Base-by-base conservation (phyloP, 345 rosid species). In the Euphorbia peplus region DNA sequence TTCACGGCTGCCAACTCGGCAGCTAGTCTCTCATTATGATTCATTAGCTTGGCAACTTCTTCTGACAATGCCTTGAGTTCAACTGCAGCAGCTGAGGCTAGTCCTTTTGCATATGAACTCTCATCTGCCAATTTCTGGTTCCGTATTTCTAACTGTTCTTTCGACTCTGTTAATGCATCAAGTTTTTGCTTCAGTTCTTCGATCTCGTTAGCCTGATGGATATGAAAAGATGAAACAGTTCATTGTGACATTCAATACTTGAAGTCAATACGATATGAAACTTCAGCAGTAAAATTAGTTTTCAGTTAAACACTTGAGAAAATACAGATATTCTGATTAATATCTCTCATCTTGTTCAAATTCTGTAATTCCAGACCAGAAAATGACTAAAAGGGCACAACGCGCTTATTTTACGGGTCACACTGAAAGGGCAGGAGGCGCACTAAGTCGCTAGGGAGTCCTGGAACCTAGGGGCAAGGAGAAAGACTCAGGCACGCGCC, bases 21-120 rank as follows among this genome's bases (percentile, higher is more conserved):
- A 48, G 86, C 75, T 75, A 88, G 81, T 82, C 84, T 79, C 74
- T 92, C 99, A 4, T 95, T 95, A 21, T 86, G 92, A 74, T 88
- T 86, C 98, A 95, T 90, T 24, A 95, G 96, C 79, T 95, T 95
- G 51, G 98, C 86, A 13, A 95, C 92, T 86, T 95, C 98, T 76
- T 91, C 99, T 2, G 98, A 91, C 63, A 95, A 79, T 72, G 97
- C 99, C 82, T 95, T 95, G 61, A 95, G 99, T 83, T 95, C 99
- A 18, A 95, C 99, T n/a, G 99, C 99, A 68, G 99, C 99, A 65
- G 99, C 99, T 62, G 99, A 95, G 73, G 98, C 99, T 73, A 95
- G 88, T 60, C 96, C 99, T 83, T 95, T 95, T 1, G 99, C 99
- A 13, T 95, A 95, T 15, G 93, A 86, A 77, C 99, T 88, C 75